A percentile compares a stretch with the other conserved stretches of the same genome.
phyloP scores from a whole-genome alignment of 2,329 filamentous ascomycete genomes.

The Pyrenophora teres region DNA sequence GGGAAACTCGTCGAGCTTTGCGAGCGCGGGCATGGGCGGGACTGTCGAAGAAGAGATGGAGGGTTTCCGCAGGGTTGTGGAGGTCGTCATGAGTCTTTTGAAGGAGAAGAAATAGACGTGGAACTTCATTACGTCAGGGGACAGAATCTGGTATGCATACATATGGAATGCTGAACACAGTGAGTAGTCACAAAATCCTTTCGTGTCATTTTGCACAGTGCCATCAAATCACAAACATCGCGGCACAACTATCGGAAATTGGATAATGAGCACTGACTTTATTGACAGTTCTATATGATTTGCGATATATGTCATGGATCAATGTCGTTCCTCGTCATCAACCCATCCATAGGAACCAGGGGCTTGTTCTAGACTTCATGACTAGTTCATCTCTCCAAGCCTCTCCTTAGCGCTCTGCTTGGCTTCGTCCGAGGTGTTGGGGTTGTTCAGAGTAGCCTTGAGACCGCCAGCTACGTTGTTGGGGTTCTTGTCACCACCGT shows the following conservation, averaged over 20 bases:
- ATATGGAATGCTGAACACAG: no score
- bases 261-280: not conserved
- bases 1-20: constrained; percentile 82
- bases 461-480: constrained; percentile 53
- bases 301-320: not conserved
- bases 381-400: constrained; percentile 46
- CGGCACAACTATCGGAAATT: not conserved
- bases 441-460: constrained; percentile 58
- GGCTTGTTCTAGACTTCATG: not conserved
- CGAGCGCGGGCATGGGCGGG: constrained; percentile 73
- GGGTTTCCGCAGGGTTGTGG: constrained; percentile 74
- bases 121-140: no score
- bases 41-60: constrained; percentile 94
- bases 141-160: no score
- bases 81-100: constrained; percentile 66
- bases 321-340: constrained; percentile 3
- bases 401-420: constrained; percentile 61
- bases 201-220: not conserved
- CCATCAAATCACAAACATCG: not conserved
- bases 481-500: constrained; percentile 55
- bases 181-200: no score
- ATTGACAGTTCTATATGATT: not conserved
- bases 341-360: not conserved
- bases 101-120: constrained; percentile 8
- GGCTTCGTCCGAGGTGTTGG: constrained; percentile 61